Evolutionary conservation across 2,329 filamentous ascomycete genomes (phyloP), one percentile per base, ranked within the genome.

Genomic region (Onygenales sp.): DNA sequence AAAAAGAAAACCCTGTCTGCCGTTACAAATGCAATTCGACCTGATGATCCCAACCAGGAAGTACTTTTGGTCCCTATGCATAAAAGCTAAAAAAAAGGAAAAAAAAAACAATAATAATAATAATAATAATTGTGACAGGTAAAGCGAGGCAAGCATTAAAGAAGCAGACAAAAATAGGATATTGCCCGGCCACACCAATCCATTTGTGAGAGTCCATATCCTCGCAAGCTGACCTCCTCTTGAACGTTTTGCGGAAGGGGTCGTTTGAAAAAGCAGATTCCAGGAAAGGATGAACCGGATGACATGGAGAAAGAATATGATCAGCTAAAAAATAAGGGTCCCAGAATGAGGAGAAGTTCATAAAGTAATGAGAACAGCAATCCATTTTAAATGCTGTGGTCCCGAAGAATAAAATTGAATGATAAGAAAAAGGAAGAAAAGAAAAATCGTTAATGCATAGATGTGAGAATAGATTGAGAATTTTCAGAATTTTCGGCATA

Each of bases 271-370:
- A 27, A 27, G 21, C 21, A 27, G 21, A 27, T 27, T 27, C 21
- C 21, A 27, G 21, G 3, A 27, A 27, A 27, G 21, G 21, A 27
- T 27, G 37, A 4, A 40, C 14, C 6, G 37, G 37, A 40, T 11
- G 14, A 11, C 14, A 14, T 11, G 37, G 11, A 14, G 11, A 40
- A 40, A 40, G 32, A 42, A 36, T 40, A 40, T 33, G 40, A 43
- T 36, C 39, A 51, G 6, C 32, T 21, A 58, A 55, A 58, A 53
- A 60, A 52, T 42, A 52, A 50, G 59, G 57, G 60, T 53, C 52
- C 53, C 47, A 46, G 57, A 58, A 50, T 51, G 54, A 56, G 62
- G 61, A 54, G 17, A 53, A 14, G 40, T 14, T 31, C 31, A 44
- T 44, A 40, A 33, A 46, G 21, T 31, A 14, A 17, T 37, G 40